Evolutionary conservation across 2,329 filamentous ascomycete species (phyloP).

Genomic region (Daldinia eschscholtzii): DNA sequence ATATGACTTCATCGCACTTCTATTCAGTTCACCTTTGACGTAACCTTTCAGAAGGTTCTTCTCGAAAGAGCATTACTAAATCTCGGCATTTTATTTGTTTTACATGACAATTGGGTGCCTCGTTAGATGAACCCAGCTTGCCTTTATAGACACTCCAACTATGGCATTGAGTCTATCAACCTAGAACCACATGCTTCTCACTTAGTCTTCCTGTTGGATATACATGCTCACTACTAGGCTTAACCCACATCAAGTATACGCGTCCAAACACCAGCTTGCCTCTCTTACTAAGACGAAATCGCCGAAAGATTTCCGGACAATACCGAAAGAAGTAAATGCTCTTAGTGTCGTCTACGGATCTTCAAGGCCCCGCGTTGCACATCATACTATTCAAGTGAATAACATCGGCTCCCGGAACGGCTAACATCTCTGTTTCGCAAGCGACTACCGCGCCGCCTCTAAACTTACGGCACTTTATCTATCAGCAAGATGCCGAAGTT

Average conservation of each 20-base stretch:
- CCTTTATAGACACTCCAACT: neutral
- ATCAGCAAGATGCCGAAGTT: slow-evolving; percentile 11
- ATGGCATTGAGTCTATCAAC: neutral
- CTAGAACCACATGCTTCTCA: neutral
- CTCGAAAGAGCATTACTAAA: neutral
- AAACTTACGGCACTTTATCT: slow-evolving; percentile 9
- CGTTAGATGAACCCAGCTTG: neutral
- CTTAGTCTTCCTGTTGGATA: slow-evolving; percentile 2
- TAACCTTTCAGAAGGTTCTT: neutral
- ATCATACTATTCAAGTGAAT: slow-evolving; percentile 32
- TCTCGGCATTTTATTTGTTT: neutral
- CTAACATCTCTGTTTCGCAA: slow-evolving; percentile 10
- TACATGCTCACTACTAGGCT: neutral
- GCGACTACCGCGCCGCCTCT: neutral
- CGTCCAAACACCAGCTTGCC: slow-evolving; percentile 3
- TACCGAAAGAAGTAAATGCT: slow-evolving; percentile 28
- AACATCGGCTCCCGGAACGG: slow-evolving; percentile 20
- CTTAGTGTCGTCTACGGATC: slow-evolving; percentile 21
- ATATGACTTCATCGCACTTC: neutral
- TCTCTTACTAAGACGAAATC: neutral
- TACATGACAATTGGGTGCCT: neutral
- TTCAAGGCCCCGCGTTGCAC: slow-evolving; percentile 29
- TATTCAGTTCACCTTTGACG: neutral
- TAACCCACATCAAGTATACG: slow-evolving; percentile 5
- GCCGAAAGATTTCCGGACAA: slow-evolving; percentile 6